Evolutionary conservation across 148 eudicot species (phyloP), one percentile per base, ranked within the genome.

Genomic region (Cornus controversa): DNA sequence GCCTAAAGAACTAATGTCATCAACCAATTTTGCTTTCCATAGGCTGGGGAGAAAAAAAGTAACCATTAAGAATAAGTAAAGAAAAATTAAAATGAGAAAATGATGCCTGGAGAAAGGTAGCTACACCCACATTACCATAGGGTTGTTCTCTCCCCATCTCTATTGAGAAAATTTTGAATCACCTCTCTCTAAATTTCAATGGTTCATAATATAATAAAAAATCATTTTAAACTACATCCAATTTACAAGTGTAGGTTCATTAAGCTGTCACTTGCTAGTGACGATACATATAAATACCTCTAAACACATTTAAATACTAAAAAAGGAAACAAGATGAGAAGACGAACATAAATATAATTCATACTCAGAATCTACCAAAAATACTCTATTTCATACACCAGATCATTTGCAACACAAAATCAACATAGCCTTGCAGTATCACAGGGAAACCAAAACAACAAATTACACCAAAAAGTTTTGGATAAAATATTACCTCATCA

Each of bases 401-500:
- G 8, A 31, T 60, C 24, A 20, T 60, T 60, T 60, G 64, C 24
- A 60, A 60, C 24, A 22, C 57, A 50, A 50, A n/a, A 60, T 20
- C 8, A 60, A 60, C 64, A 60, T n/a, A 18, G 24, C 64, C 4
- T n/a, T 18, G 64, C 8, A 6, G 64, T 22, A 60, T 60, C 25
- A 31, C 20, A 15, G 57, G 20, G 57, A 15, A 60, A 60, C 64
- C 64, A 60, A 18, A 60, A 60, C 6, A 22, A 22, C 70, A 15
- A n/a, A 37, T 53, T 36, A 5, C n/a, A 69, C 53, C 22, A n/a
- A 24, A 8, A 36, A 28, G 62, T 14, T 31, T 71, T 31, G 50
- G 16, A 64, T 25, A 63, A 40, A 65, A 64, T 42, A 26, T 73
- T 83, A 96, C 99, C 98, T 96, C 99, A 77, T 96, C 99, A 78